phyloP scores from a whole-genome alignment of 176 grass and related monocot genomes.

The Themeda triandra region DNA sequence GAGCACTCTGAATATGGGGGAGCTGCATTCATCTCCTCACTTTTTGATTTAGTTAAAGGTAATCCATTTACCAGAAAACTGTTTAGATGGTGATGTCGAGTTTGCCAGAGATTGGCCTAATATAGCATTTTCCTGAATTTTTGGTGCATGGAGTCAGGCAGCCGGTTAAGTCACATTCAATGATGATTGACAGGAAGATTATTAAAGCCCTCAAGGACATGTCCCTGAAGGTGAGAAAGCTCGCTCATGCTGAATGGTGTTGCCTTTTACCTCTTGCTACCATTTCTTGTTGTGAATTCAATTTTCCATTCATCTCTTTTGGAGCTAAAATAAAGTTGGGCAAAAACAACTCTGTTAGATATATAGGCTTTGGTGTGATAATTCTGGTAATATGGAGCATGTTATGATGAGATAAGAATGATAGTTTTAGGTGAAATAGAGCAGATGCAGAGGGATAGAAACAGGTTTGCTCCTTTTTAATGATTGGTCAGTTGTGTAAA shows the following conservation, averaged over 20 bases:
- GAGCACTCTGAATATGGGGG: constrained; percentile 9
- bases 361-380: too few relatives aligned
- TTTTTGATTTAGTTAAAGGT: not conserved
- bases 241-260: not conserved
- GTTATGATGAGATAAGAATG: too few relatives aligned
- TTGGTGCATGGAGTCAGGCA: not conserved
- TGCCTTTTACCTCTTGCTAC: not conserved
- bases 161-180: not conserved
- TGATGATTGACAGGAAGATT: not conserved
- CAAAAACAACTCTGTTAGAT: not conserved
- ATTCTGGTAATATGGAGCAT: too few relatives aligned
- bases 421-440: too few relatives aligned
- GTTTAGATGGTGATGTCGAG: too few relatives aligned
- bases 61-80: too few relatives aligned
- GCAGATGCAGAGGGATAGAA: too few relatives aligned
- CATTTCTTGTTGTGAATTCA: not conserved
- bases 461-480: too few relatives aligned
- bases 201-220: not conserved
- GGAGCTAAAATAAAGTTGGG: not conserved
- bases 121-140: not conserved
- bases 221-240: not conserved
- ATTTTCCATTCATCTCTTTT: not conserved
- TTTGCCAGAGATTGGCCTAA: not conserved
- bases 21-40: not conserved
- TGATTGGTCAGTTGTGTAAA: too few relatives aligned